Evolutionary conservation across 2,329 filamentous ascomycete genomes (phyloP).

Genomic region (Monosporascus sp.): DNA sequence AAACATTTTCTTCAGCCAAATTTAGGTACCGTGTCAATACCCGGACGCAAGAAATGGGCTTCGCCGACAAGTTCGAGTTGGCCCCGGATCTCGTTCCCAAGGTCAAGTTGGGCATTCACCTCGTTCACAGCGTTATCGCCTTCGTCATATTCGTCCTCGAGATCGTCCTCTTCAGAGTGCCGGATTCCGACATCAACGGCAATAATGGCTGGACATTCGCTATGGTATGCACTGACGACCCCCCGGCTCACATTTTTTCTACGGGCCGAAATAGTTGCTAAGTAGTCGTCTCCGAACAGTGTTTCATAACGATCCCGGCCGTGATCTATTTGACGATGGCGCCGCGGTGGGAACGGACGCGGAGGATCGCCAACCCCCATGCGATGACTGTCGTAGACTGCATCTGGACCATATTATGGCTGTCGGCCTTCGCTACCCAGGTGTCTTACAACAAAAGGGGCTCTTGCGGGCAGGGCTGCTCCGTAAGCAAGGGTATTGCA

Average conservation of each 20-base stretch:
- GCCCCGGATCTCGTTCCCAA: slow-evolving; percentile 49
- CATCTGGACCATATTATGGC: slow-evolving; percentile 57
- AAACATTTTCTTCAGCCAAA: not conserved
- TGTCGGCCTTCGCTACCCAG: slow-evolving; percentile 62
- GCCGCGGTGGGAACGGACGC: slow-evolving; percentile 57
- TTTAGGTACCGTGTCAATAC: not conserved
- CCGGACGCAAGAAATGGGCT: slow-evolving; percentile 17
- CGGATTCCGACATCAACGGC: slow-evolving; percentile 45
- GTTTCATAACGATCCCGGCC: slow-evolving; percentile 58
- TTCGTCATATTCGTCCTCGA: slow-evolving; percentile 55
- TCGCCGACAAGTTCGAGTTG: slow-evolving; percentile 45
- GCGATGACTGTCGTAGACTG: slow-evolving; percentile 55
- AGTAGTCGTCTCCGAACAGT: slow-evolving; percentile 36
- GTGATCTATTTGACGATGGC: slow-evolving; percentile 63
- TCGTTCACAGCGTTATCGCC: slow-evolving; percentile 47
- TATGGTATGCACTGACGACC: slow-evolving; percentile 43
- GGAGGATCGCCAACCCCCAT: slow-evolving; percentile 56
- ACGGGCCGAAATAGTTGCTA: slow-evolving; percentile 1
- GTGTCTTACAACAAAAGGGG: slow-evolving; percentile 56
- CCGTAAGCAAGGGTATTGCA: slow-evolving; percentile 58
- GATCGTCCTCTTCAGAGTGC: slow-evolving; percentile 51
- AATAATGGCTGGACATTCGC: slow-evolving; percentile 60
- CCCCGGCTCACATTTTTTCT: not conserved
- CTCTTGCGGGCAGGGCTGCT: slow-evolving; percentile 51
- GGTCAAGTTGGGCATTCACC: slow-evolving; percentile 54